phyloP scores from a whole-genome alignment of 129 eudicot species.

The Tanacetum coccineum region DNA sequence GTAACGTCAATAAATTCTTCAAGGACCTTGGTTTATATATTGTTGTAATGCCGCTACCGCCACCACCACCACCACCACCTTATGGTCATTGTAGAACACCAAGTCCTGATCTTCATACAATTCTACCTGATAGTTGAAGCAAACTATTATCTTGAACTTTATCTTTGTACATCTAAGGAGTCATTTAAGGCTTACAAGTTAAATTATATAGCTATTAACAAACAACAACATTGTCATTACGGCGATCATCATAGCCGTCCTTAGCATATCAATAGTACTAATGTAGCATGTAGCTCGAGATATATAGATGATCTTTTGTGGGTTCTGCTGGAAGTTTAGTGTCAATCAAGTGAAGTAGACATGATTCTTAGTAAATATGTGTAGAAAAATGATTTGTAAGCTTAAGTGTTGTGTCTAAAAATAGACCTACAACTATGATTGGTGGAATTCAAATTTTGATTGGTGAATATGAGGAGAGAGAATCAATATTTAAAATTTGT shows the following conservation, averaged over 20 bases:
- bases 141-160: slow-evolving; percentile 1
- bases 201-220: neutral
- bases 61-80: no score
- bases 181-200: neutral
- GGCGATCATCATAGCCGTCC: slow-evolving; percentile 23
- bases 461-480: no score
- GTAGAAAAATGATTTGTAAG: no score
- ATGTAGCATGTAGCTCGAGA: slow-evolving; percentile 19
- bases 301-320: slow-evolving; percentile 28
- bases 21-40: no score
- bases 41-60: no score
- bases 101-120: slow-evolving; percentile 28
- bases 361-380: slow-evolving; percentile 5
- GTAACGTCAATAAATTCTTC: no score
- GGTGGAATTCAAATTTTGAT: no score
- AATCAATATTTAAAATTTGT: no score
- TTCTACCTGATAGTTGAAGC: slow-evolving; percentile 22
- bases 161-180: neutral
- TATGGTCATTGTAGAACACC: no score
- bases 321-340: slow-evolving; percentile 17
- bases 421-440: no score
- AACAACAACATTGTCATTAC: slow-evolving; percentile 27
- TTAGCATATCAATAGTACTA: neutral
- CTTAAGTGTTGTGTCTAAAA: no score
- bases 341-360: slow-evolving; percentile 10